phyloP scores from a whole-genome alignment of 495 filamentous ascomycete species.

The Echria macrotheca region DNA sequence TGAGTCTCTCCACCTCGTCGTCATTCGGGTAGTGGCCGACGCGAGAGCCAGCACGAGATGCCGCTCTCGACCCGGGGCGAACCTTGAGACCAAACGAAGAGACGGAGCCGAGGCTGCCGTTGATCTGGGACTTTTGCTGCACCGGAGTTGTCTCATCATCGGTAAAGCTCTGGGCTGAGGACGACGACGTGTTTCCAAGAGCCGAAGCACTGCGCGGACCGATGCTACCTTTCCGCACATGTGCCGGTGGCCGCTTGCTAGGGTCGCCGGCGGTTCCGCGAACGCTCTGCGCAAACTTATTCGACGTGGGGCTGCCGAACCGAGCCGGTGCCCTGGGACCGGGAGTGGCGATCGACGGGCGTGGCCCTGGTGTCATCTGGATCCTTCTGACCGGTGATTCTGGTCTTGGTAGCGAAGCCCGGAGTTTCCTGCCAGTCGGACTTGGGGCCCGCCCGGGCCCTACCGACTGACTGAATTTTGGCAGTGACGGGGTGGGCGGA shows the following conservation, averaged over 20 bases:
- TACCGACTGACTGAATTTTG: conserved; percentile 79
- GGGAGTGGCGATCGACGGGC: conserved; percentile 50
- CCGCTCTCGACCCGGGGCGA: conserved; percentile 41
- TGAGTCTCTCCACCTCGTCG: conserved; percentile 63
- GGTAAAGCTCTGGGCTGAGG: conserved; percentile 29
- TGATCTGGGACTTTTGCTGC: conserved; percentile 42
- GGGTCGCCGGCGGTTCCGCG: conserved; percentile 53
- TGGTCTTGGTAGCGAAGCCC: conserved; percentile 76
- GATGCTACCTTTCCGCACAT: conserved; percentile 45
- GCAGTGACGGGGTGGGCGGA: conserved; percentile 57
- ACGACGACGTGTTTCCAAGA: conserved; percentile 37
- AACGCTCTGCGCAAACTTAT: conserved; percentile 61
- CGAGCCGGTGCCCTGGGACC: conserved; percentile 40
- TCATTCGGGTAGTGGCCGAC: conserved; percentile 36
- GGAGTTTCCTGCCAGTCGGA: conserved; percentile 61
- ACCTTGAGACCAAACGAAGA: conserved; percentile 44
- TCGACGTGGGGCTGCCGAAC: conserved; percentile 61
- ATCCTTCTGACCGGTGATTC: conserved; percentile 71
- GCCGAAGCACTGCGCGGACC: conserved; percentile 51
- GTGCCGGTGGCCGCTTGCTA: conserved; percentile 42
- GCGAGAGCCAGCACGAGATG: conserved; percentile 20
- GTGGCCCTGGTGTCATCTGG: conserved; percentile 51
- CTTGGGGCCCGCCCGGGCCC: conserved; percentile 71
- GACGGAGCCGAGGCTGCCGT: conserved; percentile 43
- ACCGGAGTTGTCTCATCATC: conserved; percentile 58